Evolutionary conservation across 1,284 basidiomycete species (phyloP).

Genomic region (Fistulinella cinereoalba): DNA sequence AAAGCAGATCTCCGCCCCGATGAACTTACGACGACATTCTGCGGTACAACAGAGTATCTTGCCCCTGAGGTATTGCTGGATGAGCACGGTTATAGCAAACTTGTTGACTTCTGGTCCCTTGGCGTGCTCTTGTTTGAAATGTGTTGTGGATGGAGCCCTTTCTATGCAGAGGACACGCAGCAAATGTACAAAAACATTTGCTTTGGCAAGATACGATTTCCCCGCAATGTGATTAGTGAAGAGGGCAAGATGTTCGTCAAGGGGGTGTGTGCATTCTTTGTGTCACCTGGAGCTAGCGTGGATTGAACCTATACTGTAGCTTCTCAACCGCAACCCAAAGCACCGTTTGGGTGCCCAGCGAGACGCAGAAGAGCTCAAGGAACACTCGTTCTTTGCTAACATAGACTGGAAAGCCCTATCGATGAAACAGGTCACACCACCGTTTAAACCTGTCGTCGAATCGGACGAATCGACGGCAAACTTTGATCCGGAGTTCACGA

Average conservation of each 20-base stretch:
- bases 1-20: constrained; percentile 94
- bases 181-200: constrained; percentile 99
- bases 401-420: constrained; percentile 91
- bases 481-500: constrained; percentile 98
- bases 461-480: constrained; percentile 97
- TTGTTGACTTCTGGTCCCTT: constrained; percentile 98
- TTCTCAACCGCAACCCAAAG: constrained; percentile 96
- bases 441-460: constrained; percentile 97
- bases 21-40: constrained; percentile 97
- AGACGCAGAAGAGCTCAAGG: constrained; percentile 93
- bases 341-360: constrained; percentile 90
- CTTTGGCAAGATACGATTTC: constrained; percentile 98
- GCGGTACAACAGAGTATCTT: constrained; percentile 96
- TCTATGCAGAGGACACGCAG: constrained; percentile 99
- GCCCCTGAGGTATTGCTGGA: constrained; percentile 98
- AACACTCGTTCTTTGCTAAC: constrained; percentile 90
- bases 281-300: constrained; percentile 5
- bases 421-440: constrained; percentile 90
- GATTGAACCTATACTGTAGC: constrained; percentile 44
- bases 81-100: constrained; percentile 97
- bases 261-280: constrained; percentile 54
- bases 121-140: constrained; percentile 94
- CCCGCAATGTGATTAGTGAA: constrained; percentile 94
- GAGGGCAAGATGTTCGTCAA: constrained; percentile 99
- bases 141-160: constrained; percentile 99